These are phyloP conservation scores for Aurantiochytrium sp. DNA, from an alignment of 108 stramenopile species.

Conservation along the genomic window DNA sequence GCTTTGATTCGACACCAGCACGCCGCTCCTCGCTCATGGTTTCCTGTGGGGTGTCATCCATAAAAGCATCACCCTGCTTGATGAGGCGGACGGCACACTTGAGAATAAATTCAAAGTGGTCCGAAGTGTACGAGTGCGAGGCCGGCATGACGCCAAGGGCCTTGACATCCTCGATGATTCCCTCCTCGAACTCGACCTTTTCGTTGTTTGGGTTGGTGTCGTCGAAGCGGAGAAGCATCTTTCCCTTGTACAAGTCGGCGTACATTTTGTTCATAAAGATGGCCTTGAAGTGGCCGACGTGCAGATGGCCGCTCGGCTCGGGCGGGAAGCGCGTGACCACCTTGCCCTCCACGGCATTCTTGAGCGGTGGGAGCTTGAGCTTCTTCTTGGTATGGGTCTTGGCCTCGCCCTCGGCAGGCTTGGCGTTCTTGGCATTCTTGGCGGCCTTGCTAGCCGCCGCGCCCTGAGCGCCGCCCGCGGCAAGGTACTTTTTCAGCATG, in stretches of 20 bases:
- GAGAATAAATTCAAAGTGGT: slow-evolving; percentile 61
- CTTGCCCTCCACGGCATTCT: slow-evolving; percentile 76
- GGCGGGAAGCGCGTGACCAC: slow-evolving; percentile 92
- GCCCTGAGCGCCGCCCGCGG: slow-evolving; percentile 73
- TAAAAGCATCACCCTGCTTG: slow-evolving; percentile 81
- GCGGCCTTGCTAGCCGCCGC: slow-evolving; percentile 58
- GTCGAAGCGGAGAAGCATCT: slow-evolving; percentile 81
- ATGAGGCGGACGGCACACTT: slow-evolving; percentile 78
- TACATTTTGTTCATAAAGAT: slow-evolving; percentile 92
- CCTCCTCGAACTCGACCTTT: slow-evolving; percentile 89
- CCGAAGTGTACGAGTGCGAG: slow-evolving; percentile 41
- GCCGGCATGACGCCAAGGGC: slow-evolving; percentile 63
- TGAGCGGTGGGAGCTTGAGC: slow-evolving; percentile 34
- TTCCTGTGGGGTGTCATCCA: slow-evolving; percentile 97
- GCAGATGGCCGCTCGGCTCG: slow-evolving; percentile 96
- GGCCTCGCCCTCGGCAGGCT: background rate
- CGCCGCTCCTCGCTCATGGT: slow-evolving; percentile 58
- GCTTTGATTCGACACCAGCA: background rate
- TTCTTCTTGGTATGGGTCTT: background rate
- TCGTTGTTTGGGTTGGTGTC: slow-evolving; percentile 99
- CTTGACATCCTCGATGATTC: slow-evolving; percentile 41
- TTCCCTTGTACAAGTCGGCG: slow-evolving; percentile 84
- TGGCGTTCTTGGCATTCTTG: background rate
- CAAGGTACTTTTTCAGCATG: slow-evolving; percentile 55
- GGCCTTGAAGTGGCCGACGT: slow-evolving; percentile 97